Base-by-base conservation (phyloP, 805 yeast genomes). In the Saturnispora galanensis region DNA sequence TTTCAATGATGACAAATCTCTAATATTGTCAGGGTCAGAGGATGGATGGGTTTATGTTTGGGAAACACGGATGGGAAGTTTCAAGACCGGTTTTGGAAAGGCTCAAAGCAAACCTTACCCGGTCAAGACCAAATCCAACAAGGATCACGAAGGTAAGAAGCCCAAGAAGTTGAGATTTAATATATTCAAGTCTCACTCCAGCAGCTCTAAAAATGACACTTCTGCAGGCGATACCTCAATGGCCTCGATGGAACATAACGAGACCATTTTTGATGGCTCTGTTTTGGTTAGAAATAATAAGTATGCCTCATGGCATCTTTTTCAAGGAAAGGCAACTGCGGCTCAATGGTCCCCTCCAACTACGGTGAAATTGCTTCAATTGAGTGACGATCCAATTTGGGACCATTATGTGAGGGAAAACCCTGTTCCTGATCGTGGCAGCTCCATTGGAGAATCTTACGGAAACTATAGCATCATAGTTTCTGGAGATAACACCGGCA, bases 1-100 rank as follows among this genome's bases (percentile, higher is more conserved):
- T 0, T 56, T 74, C 2, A 75, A 80, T 18, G 85, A 77, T 42
- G 79, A 79, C 52, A 63, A 68, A 42, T 56, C 64, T 10, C 76
- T 74, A 55, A 71, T 88, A 5, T 71, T 88, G 8, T 70, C 84
- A 7, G 95, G 95, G 0, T 83, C 94, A 10, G 96, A 89, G 58
- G 93, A 89, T 63, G 86, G 84, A 52, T 79, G 88, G 79, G 76
- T 84, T 11, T 89, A 88, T 56, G 65, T 85, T 10, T 90, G 97
- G 97, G 71, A 43, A 29, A 43, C 42, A 11, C 34, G 33, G 26
- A 17, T 28, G 32, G 41, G 73, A 21, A 21, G 45, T 60, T 72
- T 46, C 38, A 42, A 15, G n/a, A 18, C 9, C n/a, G 37, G 43
- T 62, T 17, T 12, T 5, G 17, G 6, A 34, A 34, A 34, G 16